Base-by-base conservation (phyloP, 306 rosid species). In the Pterocarpus macrocarpus region DNA sequence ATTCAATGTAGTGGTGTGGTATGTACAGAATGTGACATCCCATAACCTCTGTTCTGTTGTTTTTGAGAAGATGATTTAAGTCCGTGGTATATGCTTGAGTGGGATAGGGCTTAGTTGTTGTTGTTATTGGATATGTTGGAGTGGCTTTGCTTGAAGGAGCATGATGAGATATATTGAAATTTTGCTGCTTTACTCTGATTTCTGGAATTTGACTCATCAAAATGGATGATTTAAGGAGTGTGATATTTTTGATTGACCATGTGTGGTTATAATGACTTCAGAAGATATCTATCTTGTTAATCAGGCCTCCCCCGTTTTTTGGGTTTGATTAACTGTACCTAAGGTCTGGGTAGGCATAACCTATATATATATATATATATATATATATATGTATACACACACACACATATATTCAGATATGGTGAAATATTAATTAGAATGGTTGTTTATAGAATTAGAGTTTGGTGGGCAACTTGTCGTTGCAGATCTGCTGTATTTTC, bases 81-180 rank as follows among this genome's bases (percentile, higher is more conserved):
- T 36, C 71, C 36, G 7, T 8, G 36, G 63, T n/a, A 70, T n/a
- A 70, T 70, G 79, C n/a, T 64, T 2, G n/a, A 43, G 59, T 30
- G 73, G 58, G 3, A 39, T 3, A 7, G 7, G 4, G 44, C 28
- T 22, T 22, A 22, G 28, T 22, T 22, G 28, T 22, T 22, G 28
- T 22, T 22, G 28, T 22, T 22, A 22, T 39, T 39, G 63, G 35
- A 70, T 79, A 44, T 69, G 78, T 14, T 64, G 6, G 11, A 43
- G 59, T 15, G 73, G 67, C 78, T 72, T 72, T 61, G 33, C 73
- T 80, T 49, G 68, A 43, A 49, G 64, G 65, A 68, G 62, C 36
- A 38, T 72, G 58, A 41, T 63, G 74, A 39, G 38, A 52, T 32
- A 52, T 38, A 80, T 64, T 80, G 65, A 39, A n/a, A 30, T 55